phyloP scores from a whole-genome alignment of 805 yeast species.

The Saturnispora galanensis region DNA sequence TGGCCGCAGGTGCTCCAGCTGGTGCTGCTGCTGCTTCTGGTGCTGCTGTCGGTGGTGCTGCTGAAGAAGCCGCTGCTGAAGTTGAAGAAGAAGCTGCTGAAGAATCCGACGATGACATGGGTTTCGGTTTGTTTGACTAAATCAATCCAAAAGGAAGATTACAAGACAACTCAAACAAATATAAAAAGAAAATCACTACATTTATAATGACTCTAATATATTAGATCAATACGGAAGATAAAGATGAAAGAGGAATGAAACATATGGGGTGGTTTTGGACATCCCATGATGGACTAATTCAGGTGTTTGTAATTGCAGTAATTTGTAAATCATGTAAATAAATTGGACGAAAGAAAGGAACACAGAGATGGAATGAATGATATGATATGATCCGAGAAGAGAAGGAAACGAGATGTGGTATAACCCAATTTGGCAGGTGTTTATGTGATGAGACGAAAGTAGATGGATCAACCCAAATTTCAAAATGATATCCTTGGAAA shows the following conservation, averaged over 20 bases:
- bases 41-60: slow-evolving; percentile 52
- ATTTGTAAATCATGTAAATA: no score
- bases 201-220: slow-evolving; percentile 3
- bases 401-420: no score
- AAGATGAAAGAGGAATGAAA: no score
- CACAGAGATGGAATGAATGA: no score
- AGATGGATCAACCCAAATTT: no score
- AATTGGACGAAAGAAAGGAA: no score
- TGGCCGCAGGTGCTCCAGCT: slow-evolving; percentile 68
- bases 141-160: slow-evolving; percentile 9
- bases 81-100: slow-evolving; percentile 47
- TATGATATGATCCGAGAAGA: no score
- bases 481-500: neutral
- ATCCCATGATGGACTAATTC: no score
- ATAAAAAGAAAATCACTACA: neutral
- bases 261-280: no score
- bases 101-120: slow-evolving; percentile 78
- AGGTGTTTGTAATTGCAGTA: no score
- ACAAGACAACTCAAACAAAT: neutral
- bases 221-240: neutral
- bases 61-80: slow-evolving; percentile 55
- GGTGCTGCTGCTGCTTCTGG: slow-evolving; percentile 61
- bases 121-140: slow-evolving; percentile 90
- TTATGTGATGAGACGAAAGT: no score
- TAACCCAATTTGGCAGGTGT: no score